These are phyloP conservation scores for Dothistroma pini DNA, from an alignment of 2,329 filamentous ascomycete species.

Conservation along the genomic window DNA sequence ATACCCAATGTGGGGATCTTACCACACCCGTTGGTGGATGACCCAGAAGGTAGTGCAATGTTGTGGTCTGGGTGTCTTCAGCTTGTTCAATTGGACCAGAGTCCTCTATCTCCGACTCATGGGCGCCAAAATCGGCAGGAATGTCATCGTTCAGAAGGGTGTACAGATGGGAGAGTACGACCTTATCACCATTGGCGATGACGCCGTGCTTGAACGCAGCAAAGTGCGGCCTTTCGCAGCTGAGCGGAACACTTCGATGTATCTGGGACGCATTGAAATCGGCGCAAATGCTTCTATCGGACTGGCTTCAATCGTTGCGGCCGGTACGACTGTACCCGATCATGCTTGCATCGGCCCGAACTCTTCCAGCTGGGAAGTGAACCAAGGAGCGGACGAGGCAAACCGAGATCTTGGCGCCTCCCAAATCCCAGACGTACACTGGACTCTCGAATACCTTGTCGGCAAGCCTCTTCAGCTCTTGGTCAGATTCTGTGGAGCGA, in stretches of 20 bases:
- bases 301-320: constrained; percentile 48
- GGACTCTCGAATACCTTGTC: constrained; percentile 42
- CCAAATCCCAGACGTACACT: constrained; percentile 44
- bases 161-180: constrained; percentile 55
- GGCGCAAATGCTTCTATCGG: constrained; percentile 50
- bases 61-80: constrained; percentile 48
- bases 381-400: constrained; percentile 44
- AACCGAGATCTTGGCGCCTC: constrained; percentile 45
- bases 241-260: constrained; percentile 58
- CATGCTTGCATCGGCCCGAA: constrained; percentile 54
- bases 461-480: constrained; percentile 44
- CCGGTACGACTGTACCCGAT: constrained; percentile 49
- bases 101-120: constrained; percentile 51
- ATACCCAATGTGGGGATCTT: constrained; percentile 58
- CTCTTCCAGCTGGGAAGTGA: constrained; percentile 55
- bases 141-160: constrained; percentile 46
- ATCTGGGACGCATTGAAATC: constrained; percentile 51
- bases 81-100: constrained; percentile 38
- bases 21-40: constrained; percentile 59
- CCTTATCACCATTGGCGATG: constrained; percentile 53
- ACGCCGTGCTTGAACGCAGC: constrained; percentile 47
- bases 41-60: constrained; percentile 52
- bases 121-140: constrained; percentile 52
- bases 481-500: constrained; percentile 42
- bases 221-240: constrained; percentile 53